These are phyloP conservation scores for Malassezia psittaci DNA, from an alignment of 1,284 basidiomycete genomes.

Conservation along the genomic window DNA sequence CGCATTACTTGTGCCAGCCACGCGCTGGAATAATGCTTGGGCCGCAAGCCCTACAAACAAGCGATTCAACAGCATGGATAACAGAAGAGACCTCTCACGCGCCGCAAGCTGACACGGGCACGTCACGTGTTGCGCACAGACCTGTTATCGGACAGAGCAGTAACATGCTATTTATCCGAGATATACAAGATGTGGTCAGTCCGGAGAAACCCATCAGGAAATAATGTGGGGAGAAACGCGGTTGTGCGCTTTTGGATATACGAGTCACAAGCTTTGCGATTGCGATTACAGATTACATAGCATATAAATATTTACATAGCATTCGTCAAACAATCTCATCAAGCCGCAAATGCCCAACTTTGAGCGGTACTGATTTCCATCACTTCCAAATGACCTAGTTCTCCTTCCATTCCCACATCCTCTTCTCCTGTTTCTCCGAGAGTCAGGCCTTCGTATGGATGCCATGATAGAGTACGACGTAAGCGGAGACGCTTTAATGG, in stretches of 20 bases:
- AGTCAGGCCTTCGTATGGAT: constrained; percentile 41
- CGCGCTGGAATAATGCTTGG: neutral
- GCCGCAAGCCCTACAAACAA: neutral
- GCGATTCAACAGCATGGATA: neutral
- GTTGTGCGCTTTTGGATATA: too few relatives aligned
- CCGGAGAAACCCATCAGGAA: too few relatives aligned
- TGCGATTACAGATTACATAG: too few relatives aligned
- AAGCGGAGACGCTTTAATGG: constrained; percentile 1
- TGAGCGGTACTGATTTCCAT: constrained; percentile 32
- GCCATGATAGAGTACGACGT: constrained; percentile 22
- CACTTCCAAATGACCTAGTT: constrained; percentile 38
- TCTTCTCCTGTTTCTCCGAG: constrained; percentile 40
- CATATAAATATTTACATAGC: too few relatives aligned
- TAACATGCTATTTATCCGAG: too few relatives aligned
- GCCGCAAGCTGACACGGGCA: neutral
- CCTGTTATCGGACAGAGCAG: neutral
- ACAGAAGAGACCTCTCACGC: neutral
- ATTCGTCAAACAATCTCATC: neutral
- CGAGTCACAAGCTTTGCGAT: too few relatives aligned
- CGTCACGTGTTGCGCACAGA: constrained; percentile 12
- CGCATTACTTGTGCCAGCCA: neutral
- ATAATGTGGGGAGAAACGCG: too few relatives aligned
- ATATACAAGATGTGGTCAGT: too few relatives aligned
- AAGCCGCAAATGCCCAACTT: constrained; percentile 35
- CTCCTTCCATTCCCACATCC: constrained; percentile 43